Conservation (phyloP, 495 filamentous ascomycete species). For the Penicillium cataractarum region DNA sequence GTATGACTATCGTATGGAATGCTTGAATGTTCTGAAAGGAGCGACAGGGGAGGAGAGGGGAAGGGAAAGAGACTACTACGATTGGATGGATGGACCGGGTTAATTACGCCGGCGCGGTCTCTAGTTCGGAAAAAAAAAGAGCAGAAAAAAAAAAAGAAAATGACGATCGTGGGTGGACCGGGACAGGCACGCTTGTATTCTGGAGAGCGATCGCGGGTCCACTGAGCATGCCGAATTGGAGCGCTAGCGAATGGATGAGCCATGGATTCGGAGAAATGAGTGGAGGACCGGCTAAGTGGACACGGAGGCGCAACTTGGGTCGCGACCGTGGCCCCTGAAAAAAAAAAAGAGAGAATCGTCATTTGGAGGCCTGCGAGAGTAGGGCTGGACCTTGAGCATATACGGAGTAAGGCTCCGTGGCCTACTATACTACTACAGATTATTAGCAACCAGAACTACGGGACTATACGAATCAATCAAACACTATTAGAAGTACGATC, state of each 20-base stretch:
- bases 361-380: too few relatives aligned
- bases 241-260: conserved; percentile 17
- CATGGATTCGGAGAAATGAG: conserved; percentile 13
- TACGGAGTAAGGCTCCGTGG: background rate
- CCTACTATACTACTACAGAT: background rate
- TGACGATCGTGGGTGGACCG: conserved; percentile 27
- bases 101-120: conserved; percentile 8
- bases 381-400: background rate
- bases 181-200: conserved; percentile 21
- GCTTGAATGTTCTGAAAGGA: background rate
- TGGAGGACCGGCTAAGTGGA: conserved; percentile 1
- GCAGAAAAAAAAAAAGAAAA: conserved; percentile 15
- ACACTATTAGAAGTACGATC: too few relatives aligned
- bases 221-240: conserved; percentile 14
- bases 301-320: background rate
- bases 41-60: conserved; percentile 9
- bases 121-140: conserved; percentile 15
- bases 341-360: background rate
- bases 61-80: background rate
- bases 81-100: background rate
- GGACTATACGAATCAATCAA: too few relatives aligned
- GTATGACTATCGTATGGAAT: background rate
- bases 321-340: conserved; percentile 5
- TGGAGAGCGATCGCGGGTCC: conserved; percentile 21
- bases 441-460: background rate